Percentiles rank a stretch among this genome's conserved stretches.
Evolutionary conservation across 257 asterid genomes (phyloP).

Genomic region (Thymus quinquecostatus): DNA sequence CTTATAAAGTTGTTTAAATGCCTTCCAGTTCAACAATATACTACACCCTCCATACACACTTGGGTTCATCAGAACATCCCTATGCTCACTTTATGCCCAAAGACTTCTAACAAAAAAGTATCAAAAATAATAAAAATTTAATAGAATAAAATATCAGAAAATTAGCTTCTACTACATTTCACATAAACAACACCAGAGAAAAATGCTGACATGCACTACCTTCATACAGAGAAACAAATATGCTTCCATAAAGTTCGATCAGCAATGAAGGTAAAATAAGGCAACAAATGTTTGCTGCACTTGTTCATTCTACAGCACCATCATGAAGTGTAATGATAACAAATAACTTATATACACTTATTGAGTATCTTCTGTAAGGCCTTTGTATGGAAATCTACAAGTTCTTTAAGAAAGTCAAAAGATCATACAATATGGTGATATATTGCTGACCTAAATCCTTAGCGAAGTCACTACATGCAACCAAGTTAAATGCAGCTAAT

Average conservation of each 20-base stretch:
- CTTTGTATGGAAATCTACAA: background rate
- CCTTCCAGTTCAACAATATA: constrained; percentile 4
- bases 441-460: constrained; percentile 4
- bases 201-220: background rate
- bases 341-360: background rate
- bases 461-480: background rate
- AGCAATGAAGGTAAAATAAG: background rate
- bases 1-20: constrained; percentile 13
- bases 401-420: constrained; percentile 15
- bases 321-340: constrained; percentile 5
- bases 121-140: background rate
- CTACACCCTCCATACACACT: constrained; percentile 5
- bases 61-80: background rate
- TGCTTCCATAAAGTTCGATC: constrained; percentile 10
- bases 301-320: constrained; percentile 11
- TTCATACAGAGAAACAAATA: background rate
- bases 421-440: constrained; percentile 2
- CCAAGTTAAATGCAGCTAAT: background rate
- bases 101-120: constrained; percentile 1
- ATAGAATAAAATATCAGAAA: background rate
- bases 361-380: background rate
- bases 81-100: background rate
- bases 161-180: background rate
- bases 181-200: background rate
- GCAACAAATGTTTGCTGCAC: background rate